These are phyloP conservation scores for Thelonectria blattea DNA, from an alignment of 2,329 filamentous ascomycete genomes.

Conservation along the genomic window DNA sequence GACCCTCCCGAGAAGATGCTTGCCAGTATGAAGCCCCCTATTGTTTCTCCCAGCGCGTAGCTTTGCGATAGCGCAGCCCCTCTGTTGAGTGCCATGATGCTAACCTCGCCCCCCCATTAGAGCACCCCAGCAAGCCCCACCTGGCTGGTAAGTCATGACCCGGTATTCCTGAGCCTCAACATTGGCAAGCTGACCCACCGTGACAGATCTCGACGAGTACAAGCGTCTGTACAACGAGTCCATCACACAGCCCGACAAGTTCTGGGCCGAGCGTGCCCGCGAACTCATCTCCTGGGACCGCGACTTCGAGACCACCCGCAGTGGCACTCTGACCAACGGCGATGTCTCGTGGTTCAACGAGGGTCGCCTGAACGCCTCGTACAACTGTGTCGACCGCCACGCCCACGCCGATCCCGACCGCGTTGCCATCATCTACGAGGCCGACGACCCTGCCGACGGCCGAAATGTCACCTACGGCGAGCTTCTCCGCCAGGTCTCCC, in stretches of 20 bases:
- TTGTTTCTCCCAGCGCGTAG: conserved; percentile 5
- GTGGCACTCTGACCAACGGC: conserved; percentile 76
- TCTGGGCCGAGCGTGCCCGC: conserved; percentile 86
- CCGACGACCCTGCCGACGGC: conserved; percentile 86
- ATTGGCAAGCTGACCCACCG: conserved; percentile 30
- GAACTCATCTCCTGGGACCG: conserved; percentile 89
- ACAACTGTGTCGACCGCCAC: conserved; percentile 97
- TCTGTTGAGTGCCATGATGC: conserved; percentile 31
- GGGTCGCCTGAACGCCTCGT: conserved; percentile 91
- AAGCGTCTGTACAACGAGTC: conserved; percentile 78
- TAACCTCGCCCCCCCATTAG: conserved; percentile 55
- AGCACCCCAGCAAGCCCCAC: conserved; percentile 74
- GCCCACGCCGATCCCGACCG: conserved; percentile 93
- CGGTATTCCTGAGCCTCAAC: conserved; percentile 35
- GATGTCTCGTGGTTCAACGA: conserved; percentile 96
- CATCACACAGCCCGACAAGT: conserved; percentile 85
- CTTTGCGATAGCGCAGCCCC: conserved; percentile 14
- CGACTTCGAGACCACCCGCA: conserved; percentile 89
- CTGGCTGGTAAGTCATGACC: conserved; percentile 59
- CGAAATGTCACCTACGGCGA: conserved; percentile 92
- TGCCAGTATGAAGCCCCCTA: conserved; percentile 58
- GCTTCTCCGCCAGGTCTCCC: conserved; percentile 89
- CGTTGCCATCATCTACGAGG: conserved; percentile 98
- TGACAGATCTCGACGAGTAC: conserved; percentile 68
- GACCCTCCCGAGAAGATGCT: conserved; percentile 72